Evolutionary conservation across 345 rosid species (phyloP), one percentile per base, ranked within the genome.

Genomic region (Lepidium sativum): DNA sequence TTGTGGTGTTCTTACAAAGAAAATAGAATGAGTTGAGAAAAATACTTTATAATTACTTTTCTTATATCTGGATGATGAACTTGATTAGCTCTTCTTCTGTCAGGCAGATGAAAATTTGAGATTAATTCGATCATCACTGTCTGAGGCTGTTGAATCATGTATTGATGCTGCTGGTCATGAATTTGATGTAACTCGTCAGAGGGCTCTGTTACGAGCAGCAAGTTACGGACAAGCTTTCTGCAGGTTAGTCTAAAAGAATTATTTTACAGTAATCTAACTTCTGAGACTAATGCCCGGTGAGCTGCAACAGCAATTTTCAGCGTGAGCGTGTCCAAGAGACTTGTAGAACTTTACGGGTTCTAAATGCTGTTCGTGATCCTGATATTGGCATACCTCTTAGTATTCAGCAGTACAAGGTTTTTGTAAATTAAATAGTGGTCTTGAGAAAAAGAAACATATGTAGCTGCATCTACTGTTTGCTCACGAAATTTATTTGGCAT

Each of bases 211-310:
- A 65, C 83, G 99, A 82, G 96, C 99, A 66, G 97, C 97, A 49
- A 94, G 99, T 79, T 94, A 94, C 75, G 99, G 99, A 48, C 99
- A 94, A 77, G 99, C 97, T 63, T 94, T 94, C 77, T 90, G 95
- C 87, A 94, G 96, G 99, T 94, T 33, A 61, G 79, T 68, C 23
- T 50, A 59, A 39, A 69, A 73, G 34, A 50, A 6, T 56, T 58
- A 23, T 44, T 27, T 59, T 59, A 51, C 23, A 16, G 53, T 75
- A 44, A 58, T 29, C 23, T 43, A 35, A 50, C 45, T 64, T 47
- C 44, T n/a, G 54, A 42, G 54, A 52, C 77, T 73, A 27, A 72
- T 6, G 15, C 48, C 42, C 69, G 73, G 88, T 84, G 78, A 78
- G 79, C 76, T 84, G 80, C 77, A 79, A 71, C 95, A 94, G 97